phyloP scores from a whole-genome alignment of 2,329 filamentous ascomycete species.

The Cryphonectria radicalis region DNA sequence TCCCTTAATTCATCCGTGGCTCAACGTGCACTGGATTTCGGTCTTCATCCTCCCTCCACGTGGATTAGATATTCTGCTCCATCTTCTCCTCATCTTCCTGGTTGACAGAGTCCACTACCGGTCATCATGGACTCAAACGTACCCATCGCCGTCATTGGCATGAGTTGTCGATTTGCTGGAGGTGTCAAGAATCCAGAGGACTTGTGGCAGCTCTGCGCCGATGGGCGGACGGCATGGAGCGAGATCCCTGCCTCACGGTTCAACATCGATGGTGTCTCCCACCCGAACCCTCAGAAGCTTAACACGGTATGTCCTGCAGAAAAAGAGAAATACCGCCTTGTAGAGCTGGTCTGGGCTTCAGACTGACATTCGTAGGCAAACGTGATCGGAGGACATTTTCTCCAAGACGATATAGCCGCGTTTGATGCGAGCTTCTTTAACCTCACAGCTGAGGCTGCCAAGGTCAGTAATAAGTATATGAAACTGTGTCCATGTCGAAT shows the following conservation, averaged over 20 bases:
- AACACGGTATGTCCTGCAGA: not conserved
- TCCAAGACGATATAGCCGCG: slow-evolving; percentile 8
- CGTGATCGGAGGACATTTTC: slow-evolving; percentile 14
- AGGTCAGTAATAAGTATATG: not conserved
- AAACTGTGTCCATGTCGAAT: not conserved
- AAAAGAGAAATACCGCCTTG: not conserved
- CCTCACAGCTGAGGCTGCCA: slow-evolving; percentile 7
- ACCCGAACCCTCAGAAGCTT: not conserved
- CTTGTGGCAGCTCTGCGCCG: slow-evolving; percentile 37
- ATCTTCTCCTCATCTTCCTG: not conserved
- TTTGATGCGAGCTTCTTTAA: slow-evolving; percentile 21
- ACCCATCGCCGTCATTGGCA: slow-evolving; percentile 18
- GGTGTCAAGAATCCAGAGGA: slow-evolving; percentile 38
- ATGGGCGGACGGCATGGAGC: slow-evolving; percentile 14
- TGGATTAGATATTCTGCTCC: not conserved
- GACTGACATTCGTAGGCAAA: slow-evolving; percentile 3
- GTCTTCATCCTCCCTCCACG: slow-evolving; percentile 1
- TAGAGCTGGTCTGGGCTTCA: not conserved
- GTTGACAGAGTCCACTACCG: not conserved
- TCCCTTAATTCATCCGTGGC: not conserved
- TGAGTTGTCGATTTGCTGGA: slow-evolving; percentile 45
- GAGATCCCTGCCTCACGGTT: slow-evolving; percentile 10
- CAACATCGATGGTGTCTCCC: not conserved
- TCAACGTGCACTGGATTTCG: not conserved
- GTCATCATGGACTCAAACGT: not conserved